Evolutionary conservation across 75 land plant species (phyloP).

Genomic region (Selaginella moellendorffii): DNA sequence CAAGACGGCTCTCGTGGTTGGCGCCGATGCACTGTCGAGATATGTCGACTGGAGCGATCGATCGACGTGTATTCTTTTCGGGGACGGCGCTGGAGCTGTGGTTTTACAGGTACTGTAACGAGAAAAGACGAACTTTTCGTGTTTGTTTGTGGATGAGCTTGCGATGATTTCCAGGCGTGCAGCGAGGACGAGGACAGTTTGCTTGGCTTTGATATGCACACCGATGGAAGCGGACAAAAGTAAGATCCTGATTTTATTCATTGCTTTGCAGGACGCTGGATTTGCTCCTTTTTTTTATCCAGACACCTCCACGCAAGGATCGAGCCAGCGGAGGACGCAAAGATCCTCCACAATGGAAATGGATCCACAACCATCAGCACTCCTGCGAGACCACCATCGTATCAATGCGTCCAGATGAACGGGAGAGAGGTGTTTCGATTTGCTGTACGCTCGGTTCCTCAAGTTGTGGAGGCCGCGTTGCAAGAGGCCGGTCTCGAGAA

Average conservation of each 20-base stretch:
- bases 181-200: conserved; percentile 66
- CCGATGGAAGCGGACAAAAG: conserved; percentile 86
- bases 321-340: conserved; percentile 21
- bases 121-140: no score
- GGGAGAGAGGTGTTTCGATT: conserved; percentile 96
- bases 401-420: conserved; percentile 73
- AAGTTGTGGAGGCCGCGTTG: conserved; percentile 60
- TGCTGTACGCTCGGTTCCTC: conserved; percentile 70
- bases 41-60: conserved; percentile 90
- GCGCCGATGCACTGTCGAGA: conserved; percentile 93
- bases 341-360: conserved; percentile 11
- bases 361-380: conserved; percentile 27
- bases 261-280: no score
- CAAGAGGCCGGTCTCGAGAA: conserved; percentile 58
- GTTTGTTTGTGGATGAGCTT: no score
- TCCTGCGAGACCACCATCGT: conserved; percentile 34
- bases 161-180: conserved; percentile 48
- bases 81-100: conserved; percentile 95
- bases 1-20: conserved; percentile 69
- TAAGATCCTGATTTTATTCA: conserved; percentile 5
- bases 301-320: conserved; percentile 52
- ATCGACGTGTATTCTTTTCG: conserved; percentile 86
- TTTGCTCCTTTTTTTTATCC: conserved; percentile 10
- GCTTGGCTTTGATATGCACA: conserved; percentile 76
- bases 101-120: conserved; percentile 74